phyloP scores from a whole-genome alignment of 202 grass and related monocot genomes.

The Tripidium arundinaceum region DNA sequence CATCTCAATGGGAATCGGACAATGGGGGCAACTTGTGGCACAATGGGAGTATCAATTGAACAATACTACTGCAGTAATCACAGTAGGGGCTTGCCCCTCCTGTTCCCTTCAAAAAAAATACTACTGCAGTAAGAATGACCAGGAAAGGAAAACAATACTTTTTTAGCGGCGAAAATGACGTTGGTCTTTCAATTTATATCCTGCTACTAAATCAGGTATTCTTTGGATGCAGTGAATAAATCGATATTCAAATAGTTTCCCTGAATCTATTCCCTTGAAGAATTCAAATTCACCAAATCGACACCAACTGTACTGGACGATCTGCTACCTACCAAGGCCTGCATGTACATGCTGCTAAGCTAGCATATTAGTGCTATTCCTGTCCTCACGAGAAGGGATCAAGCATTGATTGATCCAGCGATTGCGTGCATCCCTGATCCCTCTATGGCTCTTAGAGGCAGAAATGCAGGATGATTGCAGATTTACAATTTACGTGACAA shows the following conservation, averaged over 20 bases:
- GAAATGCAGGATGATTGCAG: not conserved
- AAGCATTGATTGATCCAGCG: not conserved
- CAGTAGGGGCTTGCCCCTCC: no score
- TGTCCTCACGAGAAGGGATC: not conserved
- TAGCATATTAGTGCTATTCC: not conserved
- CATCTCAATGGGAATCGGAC: not conserved
- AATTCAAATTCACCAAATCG: not conserved
- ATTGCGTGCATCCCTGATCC: not conserved
- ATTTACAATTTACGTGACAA: not conserved
- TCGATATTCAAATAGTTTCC: not conserved
- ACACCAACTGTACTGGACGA: not conserved
- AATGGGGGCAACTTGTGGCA: not conserved
- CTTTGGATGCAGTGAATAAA: not conserved
- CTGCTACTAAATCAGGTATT: not conserved
- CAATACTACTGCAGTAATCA: not conserved
- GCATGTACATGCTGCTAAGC: constrained; percentile 8
- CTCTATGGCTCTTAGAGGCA: not conserved
- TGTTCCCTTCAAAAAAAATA: no score
- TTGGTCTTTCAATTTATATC: not conserved
- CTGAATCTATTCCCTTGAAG: not conserved
- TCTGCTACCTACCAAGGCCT: not conserved
- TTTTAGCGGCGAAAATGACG: not conserved
- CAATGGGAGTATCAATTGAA: not conserved
- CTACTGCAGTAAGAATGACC: not conserved
- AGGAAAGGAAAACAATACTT: not conserved